Base-by-base conservation (phyloP, 2,329 filamentous ascomycete genomes). In the Pseudonectria buxi region DNA sequence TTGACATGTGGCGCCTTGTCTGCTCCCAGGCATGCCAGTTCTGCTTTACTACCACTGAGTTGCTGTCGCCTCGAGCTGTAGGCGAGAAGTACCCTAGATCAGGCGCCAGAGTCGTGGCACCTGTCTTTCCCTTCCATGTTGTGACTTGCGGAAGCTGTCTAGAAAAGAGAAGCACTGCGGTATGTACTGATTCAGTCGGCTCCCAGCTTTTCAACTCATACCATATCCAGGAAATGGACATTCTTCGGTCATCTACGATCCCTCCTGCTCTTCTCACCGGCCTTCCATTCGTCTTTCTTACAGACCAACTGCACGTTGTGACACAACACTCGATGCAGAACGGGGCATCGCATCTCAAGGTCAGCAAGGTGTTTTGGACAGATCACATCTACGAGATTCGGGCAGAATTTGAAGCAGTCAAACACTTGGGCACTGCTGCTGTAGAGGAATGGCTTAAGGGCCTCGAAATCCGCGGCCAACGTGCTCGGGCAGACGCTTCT, bases 391-490 rank as follows among this genome's bases (percentile, higher is more conserved):
- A 79, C 16, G 67, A 68, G 7, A 71, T 89, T 44, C 72, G 73
- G 39, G 55, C 64, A 24, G 78, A 86, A 50, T 77, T 86, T 46
- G 64, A 74, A 28, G 65, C 75, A 5, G 83, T 80, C 35, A 75
- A 76, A 47, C 61, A 66, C n/a, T 70, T 86, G 46, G 83, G 85
- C n/a, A 50, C 70, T 29, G 79, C 80, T 28, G 75, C 81, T 10
- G 72, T 74, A 4, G 81, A 86, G 47, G 85, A 89, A 57, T 92
- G 86, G 85, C 67, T 79, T 22, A 89, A 89, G 59, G 85, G 85
- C 9, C 69, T 92, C 4, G 73, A 78, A 28, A 65, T 63, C 18
- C 71, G 76, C 39, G 82, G 83, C 9, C 75, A 74, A 47, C 68
- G 76, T 39, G 62, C 69, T 32, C 72, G 78, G 47, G 69, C 66